Percentiles rank a stretch among this genome's conserved stretches.
Evolutionary conservation across 495 filamentous ascomycete genomes (phyloP).

Genomic region (Xylaria grammica): DNA sequence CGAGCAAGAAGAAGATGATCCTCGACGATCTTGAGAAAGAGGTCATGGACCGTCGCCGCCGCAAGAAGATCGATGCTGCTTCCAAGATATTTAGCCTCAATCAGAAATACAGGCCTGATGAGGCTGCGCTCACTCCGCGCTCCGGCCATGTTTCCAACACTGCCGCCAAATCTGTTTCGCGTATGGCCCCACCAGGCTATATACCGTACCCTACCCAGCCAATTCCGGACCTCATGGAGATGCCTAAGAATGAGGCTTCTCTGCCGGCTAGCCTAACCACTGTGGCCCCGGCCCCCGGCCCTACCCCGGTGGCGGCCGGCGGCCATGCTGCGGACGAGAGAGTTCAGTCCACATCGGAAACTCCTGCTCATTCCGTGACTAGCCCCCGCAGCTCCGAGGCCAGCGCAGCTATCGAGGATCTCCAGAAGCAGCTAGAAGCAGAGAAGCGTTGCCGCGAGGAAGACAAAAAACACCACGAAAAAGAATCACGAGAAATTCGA

Average conservation of each 20-base stretch:
- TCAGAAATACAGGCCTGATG: not conserved
- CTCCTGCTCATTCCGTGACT: not conserved
- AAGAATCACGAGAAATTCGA: not conserved
- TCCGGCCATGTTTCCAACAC: not conserved
- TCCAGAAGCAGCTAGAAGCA: not conserved
- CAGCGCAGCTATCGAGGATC: not conserved
- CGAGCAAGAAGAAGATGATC: not conserved
- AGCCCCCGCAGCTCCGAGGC: not conserved
- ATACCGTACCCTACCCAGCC: not conserved
- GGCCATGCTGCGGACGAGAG: too few relatives aligned
- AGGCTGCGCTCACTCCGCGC: not conserved
- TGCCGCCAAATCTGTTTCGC: not conserved
- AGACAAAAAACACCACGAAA: not conserved
- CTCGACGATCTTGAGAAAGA: not conserved
- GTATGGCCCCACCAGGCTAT: not conserved
- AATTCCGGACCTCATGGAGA: not conserved
- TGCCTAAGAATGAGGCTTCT: not conserved
- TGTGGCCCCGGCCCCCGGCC: too few relatives aligned
- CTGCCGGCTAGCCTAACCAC: not conserved
- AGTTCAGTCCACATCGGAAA: not conserved
- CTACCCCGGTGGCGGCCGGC: too few relatives aligned
- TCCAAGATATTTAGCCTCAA: constrained; percentile 13
- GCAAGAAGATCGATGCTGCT: constrained; percentile 5
- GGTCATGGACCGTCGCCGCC: constrained; percentile 13
- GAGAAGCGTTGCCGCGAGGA: not conserved